Percentiles rank a stretch among this genome's conserved stretches.
phyloP scores from a whole-genome alignment of 148 eudicot species.

The Silene uniflora region DNA sequence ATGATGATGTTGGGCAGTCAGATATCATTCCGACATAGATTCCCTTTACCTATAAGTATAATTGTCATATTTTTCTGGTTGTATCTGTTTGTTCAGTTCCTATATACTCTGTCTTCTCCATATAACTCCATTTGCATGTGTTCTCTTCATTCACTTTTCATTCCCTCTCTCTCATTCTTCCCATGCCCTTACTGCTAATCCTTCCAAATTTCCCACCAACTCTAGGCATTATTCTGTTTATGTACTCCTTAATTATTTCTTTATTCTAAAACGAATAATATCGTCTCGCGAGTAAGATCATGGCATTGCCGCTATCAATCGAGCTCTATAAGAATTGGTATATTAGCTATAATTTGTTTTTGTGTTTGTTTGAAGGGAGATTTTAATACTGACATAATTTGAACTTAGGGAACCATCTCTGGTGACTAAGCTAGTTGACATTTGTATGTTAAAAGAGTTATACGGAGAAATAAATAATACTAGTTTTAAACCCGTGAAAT shows the following conservation, averaged over 20 bases:
- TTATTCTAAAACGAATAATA: constrained; percentile 20
- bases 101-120: constrained; percentile 11
- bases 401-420: no score
- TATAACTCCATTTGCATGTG: constrained; percentile 52
- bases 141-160: constrained; percentile 37
- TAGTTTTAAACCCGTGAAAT: no score
- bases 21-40: constrained; percentile 58
- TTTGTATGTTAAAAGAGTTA: no score
- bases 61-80: constrained; percentile 23
- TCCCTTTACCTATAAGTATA: constrained; percentile 53
- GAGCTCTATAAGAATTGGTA: no score
- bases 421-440: no score
- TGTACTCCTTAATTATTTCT: constrained; percentile 28
- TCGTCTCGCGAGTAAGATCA: neutral
- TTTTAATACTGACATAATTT: no score
- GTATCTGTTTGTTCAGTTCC: neutral
- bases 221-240: constrained; percentile 40
- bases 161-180: constrained; percentile 20
- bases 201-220: constrained; percentile 67
- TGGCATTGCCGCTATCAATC: no score
- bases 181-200: constrained; percentile 33
- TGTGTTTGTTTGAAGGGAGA: no score
- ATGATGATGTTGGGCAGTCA: constrained; percentile 29
- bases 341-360: no score
- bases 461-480: no score